Evolutionary conservation across 2,329 filamentous ascomycete species (phyloP), one percentile per base, ranked within the genome.

Genomic region (Paracamarosporium sp.): DNA sequence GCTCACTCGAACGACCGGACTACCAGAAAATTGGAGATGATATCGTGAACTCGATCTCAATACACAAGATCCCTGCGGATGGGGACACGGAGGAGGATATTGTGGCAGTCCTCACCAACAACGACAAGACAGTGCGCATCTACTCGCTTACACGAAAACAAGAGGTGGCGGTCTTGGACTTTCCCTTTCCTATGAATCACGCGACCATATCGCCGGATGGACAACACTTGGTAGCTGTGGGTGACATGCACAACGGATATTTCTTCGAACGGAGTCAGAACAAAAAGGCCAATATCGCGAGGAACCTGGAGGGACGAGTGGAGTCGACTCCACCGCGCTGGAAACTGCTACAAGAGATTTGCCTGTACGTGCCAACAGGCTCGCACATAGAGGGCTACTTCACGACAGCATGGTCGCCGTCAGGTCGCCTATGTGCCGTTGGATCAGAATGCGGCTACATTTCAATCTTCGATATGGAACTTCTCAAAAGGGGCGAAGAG

Each of bases 131-230:
- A 1, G 90, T 98, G 55, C 89, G 90, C 27, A 80, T 97, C n/a
- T 92, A 96, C 71, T 90, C 89, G 47, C 81, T 98, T 20, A 82
- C 85, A 27, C 86, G 89, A 51, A 85, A 87, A 13, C 82, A 90
- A 58, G 82, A 90, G 33, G 78, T 96, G 22, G 87, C 91, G 53
- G 84, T 88, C 41, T 80, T 97, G 52, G 83, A 86, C 4, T 89
- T 96, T 63, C 89, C 91, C 5, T 90, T 94, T 71, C 90, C 88
- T 63, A 94, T 98, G 80, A 99, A 99, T 69, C 92, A 96, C 70
- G 92, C 93, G 31, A 87, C 93, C n/a, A 89, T 99, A 51, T 97
- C 94, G 6, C 95, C 94, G 0, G 90, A 97, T 72, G 94, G 93
- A 1, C 85, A 84, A 20, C 79, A 94, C 11, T 82, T 98, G 20